A percentile compares a stretch with the other conserved stretches of the same genome.
phyloP scores from a whole-genome alignment of 75 land plant genomes.

The Ceratopteris richardii region DNA sequence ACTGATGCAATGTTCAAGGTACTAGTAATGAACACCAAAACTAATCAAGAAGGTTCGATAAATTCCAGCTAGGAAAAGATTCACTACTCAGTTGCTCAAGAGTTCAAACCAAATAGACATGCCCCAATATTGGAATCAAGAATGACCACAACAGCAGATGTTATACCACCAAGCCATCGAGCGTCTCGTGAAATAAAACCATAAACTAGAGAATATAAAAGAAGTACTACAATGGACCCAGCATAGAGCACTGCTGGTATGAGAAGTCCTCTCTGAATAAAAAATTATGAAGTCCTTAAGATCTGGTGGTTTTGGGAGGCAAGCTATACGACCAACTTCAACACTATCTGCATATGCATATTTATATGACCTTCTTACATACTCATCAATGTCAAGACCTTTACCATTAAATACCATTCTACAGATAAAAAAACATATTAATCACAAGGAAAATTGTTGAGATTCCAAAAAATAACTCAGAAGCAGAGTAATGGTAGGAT shows the following conservation, averaged over 20 bases:
- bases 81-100: conserved; percentile 70
- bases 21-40: conserved; percentile 99
- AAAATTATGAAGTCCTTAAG: conserved; percentile 65
- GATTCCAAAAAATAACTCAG: conserved; percentile 97
- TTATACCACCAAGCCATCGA: conserved; percentile 79
- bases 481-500: conserved; percentile 75
- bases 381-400: conserved; percentile 93
- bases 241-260: conserved; percentile 69
- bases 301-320: conserved; percentile 91
- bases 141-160: conserved; percentile 86
- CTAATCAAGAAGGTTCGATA: conserved; percentile 87
- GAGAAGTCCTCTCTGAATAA: conserved; percentile 52
- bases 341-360: conserved; percentile 95
- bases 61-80: conserved; percentile 79
- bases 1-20: conserved; percentile 94
- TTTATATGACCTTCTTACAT: conserved; percentile 85
- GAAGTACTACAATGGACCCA: conserved; percentile 77
- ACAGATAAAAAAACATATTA: conserved; percentile 98
- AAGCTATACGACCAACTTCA: conserved; percentile 92
- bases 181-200: conserved; percentile 79
- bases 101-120: conserved; percentile 88
- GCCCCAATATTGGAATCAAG: conserved; percentile 92
- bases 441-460: conserved; percentile 89
- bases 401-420: conserved; percentile 96
- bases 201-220: conserved; percentile 85